A percentile compares a stretch with the other conserved stretches of the same genome.
These are phyloP conservation scores for apple (Malus domestica) DNA, from an alignment of 306 rosid species.

Conservation along the genomic window ASM211411v1 NC_041799.1:13410001-13410500, in stretches of 20 bases:
- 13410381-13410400: constrained; percentile 85
- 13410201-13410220: constrained; percentile 93
- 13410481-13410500: too few relatives aligned
- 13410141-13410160: constrained; percentile 62
- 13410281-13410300: constrained; percentile 1
- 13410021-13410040: constrained; percentile 8
- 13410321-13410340: background rate
- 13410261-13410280: constrained; percentile 65
- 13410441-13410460: constrained; percentile 10
- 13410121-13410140: constrained; percentile 69
- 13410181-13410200: constrained; percentile 87
- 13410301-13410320: constrained; percentile 7
- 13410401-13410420: constrained; percentile 74
- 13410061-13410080: constrained; percentile 57
- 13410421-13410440: constrained; percentile 89
- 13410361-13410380: constrained; percentile 83
- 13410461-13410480: background rate
- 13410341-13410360: constrained; percentile 18
- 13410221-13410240: constrained; percentile 88
- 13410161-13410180: constrained; percentile 80
- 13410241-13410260: constrained; percentile 93
- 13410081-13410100: constrained; percentile 78
- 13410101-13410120: constrained; percentile 66
- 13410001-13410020: too few relatives aligned
- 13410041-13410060: constrained; percentile 10